Evolutionary conservation across 2,329 filamentous ascomycete species (phyloP).

Genomic region (Grosmannia huntii): DNA sequence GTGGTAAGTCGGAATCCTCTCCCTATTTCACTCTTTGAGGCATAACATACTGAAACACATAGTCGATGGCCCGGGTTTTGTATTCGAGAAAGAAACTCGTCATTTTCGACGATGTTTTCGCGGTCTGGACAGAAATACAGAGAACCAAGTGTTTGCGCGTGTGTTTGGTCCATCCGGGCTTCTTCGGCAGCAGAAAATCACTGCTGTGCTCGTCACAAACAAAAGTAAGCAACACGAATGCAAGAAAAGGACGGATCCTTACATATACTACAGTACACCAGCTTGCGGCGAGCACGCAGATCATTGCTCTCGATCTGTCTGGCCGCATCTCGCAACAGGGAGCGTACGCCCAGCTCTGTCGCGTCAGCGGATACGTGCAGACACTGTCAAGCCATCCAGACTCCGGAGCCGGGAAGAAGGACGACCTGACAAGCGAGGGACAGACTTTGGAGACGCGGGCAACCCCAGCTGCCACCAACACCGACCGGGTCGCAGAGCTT

Average conservation of each 20-base stretch:
- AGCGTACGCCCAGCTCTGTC: not conserved
- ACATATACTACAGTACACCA: not conserved
- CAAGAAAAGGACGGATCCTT: not conserved
- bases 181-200: constrained; percentile 24
- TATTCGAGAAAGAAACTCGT: constrained; percentile 26
- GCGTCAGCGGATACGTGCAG: not conserved
- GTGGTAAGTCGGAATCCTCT: constrained; percentile 10
- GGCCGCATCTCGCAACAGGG: not conserved
- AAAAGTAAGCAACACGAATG: constrained; percentile 13
- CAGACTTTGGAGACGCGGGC: not conserved
- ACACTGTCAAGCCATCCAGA: constrained; percentile 8
- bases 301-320: not conserved
- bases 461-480: not conserved
- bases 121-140: constrained; percentile 31
- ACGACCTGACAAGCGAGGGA: not conserved
- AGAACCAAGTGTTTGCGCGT: constrained; percentile 26
- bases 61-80: constrained; percentile 31
- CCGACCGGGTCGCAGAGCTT: not conserved
- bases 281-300: not conserved
- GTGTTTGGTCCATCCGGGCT: constrained; percentile 29
- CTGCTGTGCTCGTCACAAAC: constrained; percentile 31
- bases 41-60: not conserved
- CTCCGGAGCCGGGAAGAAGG: not conserved
- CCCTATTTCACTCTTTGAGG: not conserved
- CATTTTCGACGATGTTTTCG: constrained; percentile 34